Evolutionary conservation across 225 moss, liverwort and hornwort species (phyloP), one percentile per base, ranked within the genome.

Genomic region (Anthoceros angustus): DNA sequence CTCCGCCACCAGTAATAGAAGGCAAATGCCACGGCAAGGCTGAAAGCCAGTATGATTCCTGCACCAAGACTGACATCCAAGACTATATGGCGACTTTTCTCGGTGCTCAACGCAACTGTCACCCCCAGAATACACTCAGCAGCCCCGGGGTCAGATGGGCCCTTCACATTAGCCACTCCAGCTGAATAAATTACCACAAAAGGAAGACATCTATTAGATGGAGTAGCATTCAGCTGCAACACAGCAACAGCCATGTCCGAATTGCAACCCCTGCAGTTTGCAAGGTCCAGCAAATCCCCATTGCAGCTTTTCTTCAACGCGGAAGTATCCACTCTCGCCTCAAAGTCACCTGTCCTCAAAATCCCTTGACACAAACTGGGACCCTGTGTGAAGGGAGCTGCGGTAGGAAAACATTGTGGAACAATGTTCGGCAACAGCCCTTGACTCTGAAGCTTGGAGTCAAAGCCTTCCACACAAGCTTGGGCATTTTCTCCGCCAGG

Each of bases 161-260:
- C 81, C 1, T 42, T 42, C 0, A 43, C 3, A 41, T 73, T 81
- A 55, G 67, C 77, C 63, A 81, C 61, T 20, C 81, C 81, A 14
- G 75, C 78, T 2, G 81, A 64, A 25, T 81, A 81, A 12, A 63
- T 77, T 32, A 78, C 70, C 0, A 77, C 74, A 50, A 70, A 81
- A 42, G 8, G 62, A 0, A 64, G 6, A 25, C 81, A 81, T 23
- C 41, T 43, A 8, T 64, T 25, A 25, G 41, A 0, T 0, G 70
- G 40, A 3, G 68, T 6, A 4, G 10, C 9, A 2, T 32, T 4
- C 8, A 78, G 70, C 10, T 21, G 8, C 2, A 0, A 2, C 9
- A 40, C 42, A 14, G 70, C 41, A 2, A 0, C 0, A 2, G 18
- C 7, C 12, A 74, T 66, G 8, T 39, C 26, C 4, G 10, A 0